phyloP scores from a whole-genome alignment of 2,329 filamentous ascomycete genomes.

The Diaporthe velutina region DNA sequence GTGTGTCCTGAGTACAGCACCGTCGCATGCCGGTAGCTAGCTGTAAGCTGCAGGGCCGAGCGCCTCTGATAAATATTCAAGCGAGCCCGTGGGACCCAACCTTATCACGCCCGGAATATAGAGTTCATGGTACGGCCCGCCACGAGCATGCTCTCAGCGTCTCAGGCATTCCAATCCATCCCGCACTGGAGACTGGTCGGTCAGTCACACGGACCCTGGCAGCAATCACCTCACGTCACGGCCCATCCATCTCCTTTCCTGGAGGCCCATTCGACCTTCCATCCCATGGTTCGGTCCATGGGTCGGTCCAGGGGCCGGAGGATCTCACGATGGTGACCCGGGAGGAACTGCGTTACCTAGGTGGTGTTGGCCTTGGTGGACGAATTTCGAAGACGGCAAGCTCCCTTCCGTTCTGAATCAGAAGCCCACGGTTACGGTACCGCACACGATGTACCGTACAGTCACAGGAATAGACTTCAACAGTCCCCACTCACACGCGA shows the following conservation, averaged over 20 bases:
- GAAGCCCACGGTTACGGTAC: conserved; percentile 8
- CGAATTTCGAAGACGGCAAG: background rate
- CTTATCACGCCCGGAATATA: conserved; percentile 24
- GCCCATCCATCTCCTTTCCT: background rate
- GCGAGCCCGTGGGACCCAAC: conserved; percentile 21
- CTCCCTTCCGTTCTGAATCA: conserved; percentile 27
- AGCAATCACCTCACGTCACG: conserved; percentile 9
- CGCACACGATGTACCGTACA: background rate
- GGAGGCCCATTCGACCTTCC: background rate
- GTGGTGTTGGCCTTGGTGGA: background rate
- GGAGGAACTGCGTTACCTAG: background rate
- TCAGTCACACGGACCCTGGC: conserved; percentile 4
- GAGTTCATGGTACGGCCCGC: conserved; percentile 31
- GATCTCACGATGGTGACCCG: background rate
- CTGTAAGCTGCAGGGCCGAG: conserved; percentile 3
- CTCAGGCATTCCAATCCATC: conserved; percentile 31
- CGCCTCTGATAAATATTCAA: conserved; percentile 15
- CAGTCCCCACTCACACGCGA: conserved; percentile 33
- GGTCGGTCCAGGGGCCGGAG: background rate
- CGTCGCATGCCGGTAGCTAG: background rate
- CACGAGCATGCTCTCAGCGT: conserved; percentile 10
- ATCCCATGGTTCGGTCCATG: background rate
- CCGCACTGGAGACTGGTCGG: conserved; percentile 22
- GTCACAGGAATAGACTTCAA: conserved; percentile 24
- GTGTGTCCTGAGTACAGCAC: background rate